These are phyloP conservation scores for Arthroderma sp. DNA, from an alignment of 2,329 filamentous ascomycete species.

Conservation along the genomic window DNA sequence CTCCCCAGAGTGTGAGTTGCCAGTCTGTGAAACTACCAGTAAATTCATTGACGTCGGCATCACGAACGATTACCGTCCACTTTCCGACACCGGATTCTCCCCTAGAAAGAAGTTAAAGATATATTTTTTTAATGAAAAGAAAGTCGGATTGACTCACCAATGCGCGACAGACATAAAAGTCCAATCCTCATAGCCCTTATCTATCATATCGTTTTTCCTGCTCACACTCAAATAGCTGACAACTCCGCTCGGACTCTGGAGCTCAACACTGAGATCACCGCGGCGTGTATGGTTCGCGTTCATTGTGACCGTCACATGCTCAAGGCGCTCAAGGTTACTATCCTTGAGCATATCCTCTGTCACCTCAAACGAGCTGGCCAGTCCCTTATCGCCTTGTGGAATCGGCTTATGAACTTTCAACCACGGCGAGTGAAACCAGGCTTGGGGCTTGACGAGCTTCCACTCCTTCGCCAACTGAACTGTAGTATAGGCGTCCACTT, in stretches of 20 bases:
- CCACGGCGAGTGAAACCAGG: conserved; percentile 91
- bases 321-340: conserved; percentile 73
- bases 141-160: conserved; percentile 47
- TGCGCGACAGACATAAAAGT: conserved; percentile 98
- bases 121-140: background rate
- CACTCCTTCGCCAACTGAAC: conserved; percentile 78
- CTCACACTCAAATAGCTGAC: conserved; percentile 71
- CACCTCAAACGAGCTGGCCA: conserved; percentile 69
- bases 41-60: conserved; percentile 63
- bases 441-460: conserved; percentile 82
- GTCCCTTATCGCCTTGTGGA: conserved; percentile 68
- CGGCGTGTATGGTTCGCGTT: conserved; percentile 78
- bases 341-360: conserved; percentile 65
- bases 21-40: conserved; percentile 76
- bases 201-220: conserved; percentile 54
- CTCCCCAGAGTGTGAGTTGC: conserved; percentile 89
- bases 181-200: conserved; percentile 76
- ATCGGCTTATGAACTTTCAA: conserved; percentile 75
- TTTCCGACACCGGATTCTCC: conserved; percentile 76
- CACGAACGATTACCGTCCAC: conserved; percentile 85
- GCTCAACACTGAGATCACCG: conserved; percentile 83
- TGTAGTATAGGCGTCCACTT: conserved; percentile 75
- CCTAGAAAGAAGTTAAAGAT: conserved; percentile 36
- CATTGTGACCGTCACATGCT: conserved; percentile 97
- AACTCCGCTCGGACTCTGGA: conserved; percentile 70